A percentile compares a stretch with the other conserved stretches of the same genome.
Evolutionary conservation across 352 stramenopile species (phyloP).

Genomic region (Phytopythium sindhum): DNA sequence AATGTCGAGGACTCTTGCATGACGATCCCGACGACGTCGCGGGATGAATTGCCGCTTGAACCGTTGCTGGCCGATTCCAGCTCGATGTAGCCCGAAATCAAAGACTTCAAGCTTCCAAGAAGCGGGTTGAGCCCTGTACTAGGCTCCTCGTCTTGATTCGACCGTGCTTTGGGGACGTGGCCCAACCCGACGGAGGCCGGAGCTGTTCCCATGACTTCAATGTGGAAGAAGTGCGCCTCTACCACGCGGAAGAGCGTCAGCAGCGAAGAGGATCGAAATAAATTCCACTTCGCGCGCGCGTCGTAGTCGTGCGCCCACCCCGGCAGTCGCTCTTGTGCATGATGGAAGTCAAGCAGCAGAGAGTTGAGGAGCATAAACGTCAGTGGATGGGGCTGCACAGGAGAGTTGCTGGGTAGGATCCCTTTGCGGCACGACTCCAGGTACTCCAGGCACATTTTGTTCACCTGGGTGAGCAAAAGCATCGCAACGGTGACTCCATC

Average conservation of each 20-base stretch:
- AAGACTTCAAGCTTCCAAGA: constrained; percentile 62
- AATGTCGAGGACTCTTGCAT: constrained; percentile 26
- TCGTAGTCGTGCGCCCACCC: constrained; percentile 17
- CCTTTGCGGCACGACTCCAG: constrained; percentile 64
- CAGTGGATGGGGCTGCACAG: constrained; percentile 77
- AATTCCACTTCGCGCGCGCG: constrained; percentile 45
- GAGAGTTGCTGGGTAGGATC: constrained; percentile 55
- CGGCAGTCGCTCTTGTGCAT: constrained; percentile 9
- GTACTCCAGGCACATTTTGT: constrained; percentile 70
- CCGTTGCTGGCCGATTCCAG: constrained; percentile 10
- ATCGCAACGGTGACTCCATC: constrained; percentile 48
- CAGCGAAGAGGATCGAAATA: constrained; percentile 58
- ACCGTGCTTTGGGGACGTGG: constrained; percentile 34
- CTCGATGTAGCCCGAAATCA: constrained; percentile 55
- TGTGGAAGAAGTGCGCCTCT: constrained; percentile 83
- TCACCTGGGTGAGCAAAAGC: constrained; percentile 58
- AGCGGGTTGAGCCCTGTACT: constrained; percentile 47
- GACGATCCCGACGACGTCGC: constrained; percentile 39
- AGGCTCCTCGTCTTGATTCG: constrained; percentile 15
- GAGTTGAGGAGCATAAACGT: constrained; percentile 89
- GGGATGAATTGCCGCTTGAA: constrained; percentile 10
- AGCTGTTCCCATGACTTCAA: constrained; percentile 72
- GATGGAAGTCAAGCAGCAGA: constrained; percentile 56
- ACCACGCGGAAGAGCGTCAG: constrained; percentile 68
- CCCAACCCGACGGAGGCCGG: constrained; percentile 83